Evolutionary conservation across 2,329 filamentous ascomycete genomes (phyloP), one percentile per base, ranked within the genome.

Genomic region (Tolypocladium endophyticum): DNA sequence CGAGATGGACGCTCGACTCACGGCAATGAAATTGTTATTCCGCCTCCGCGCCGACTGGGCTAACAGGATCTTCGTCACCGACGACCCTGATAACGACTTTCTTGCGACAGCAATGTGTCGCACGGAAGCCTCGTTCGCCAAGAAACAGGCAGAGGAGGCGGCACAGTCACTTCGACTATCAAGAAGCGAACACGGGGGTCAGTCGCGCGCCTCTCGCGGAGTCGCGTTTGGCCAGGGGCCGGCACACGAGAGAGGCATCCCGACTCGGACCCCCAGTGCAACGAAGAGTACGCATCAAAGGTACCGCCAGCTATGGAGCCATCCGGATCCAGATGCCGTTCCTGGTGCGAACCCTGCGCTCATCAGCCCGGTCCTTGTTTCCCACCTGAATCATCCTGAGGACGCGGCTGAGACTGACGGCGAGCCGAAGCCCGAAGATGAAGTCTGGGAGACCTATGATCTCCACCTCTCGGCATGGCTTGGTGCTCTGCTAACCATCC

Each of bases 1-100:
- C 62, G 87, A 88, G 61, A 77, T 81, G 8, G 86, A 90, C 72
- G 86, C 88, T 57, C 86, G 89, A 8, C 76, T 94, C 33, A 87
- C 86, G 16, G 86, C 87, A 2, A 84, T 92, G 78, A 91, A 90
- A 67, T 74, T 93, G 52, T 77, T 97, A 2, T 93, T 95, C 70
- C 85, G 92, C 52, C 76, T 97, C 36, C 84, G 92, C 61, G 90
- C 91, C 28, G 91, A 96, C 72, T 90, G 88, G 70, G 85, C 88
- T 12, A 85, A 92, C 64, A 83, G 87, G 53, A 81, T 97, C 4
- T 90, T 88, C 60, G 77, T 96, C 58, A 85, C 85, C 9, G 75
- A 83, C 39, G 82, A 84, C 36, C 84, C 87, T 1, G 90, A 96
- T 69, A 88, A 86, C 35, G 84, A 87, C 64, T 85, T 84, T 58